phyloP scores from a whole-genome alignment of 176 grass and related monocot species.

The Musa itinerans region DNA sequence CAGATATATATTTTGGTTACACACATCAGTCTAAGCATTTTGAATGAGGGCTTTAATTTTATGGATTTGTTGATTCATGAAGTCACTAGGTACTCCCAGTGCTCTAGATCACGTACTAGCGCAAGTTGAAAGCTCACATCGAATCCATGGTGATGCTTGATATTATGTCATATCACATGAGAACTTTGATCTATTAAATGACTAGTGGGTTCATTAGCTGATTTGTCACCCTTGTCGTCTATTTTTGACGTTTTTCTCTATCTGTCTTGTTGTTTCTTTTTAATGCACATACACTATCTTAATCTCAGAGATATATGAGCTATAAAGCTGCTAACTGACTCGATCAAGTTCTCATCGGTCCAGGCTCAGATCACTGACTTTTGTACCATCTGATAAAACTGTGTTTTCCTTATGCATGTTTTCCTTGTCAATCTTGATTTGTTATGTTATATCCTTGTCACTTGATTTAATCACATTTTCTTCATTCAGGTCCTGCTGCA shows the following conservation, averaged over 20 bases:
- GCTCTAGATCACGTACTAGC: neutral
- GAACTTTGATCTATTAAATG: too few relatives aligned
- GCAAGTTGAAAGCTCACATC: neutral
- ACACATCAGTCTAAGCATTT: neutral
- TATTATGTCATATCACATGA: neutral
- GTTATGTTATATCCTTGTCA: neutral
- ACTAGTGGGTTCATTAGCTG: too few relatives aligned
- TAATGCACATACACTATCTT: too few relatives aligned
- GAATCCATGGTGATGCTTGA: neutral
- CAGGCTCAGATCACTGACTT: too few relatives aligned
- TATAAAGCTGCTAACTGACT: too few relatives aligned
- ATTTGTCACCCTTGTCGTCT: too few relatives aligned
- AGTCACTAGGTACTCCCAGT: neutral
- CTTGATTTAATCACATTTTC: neutral
- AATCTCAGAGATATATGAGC: too few relatives aligned
- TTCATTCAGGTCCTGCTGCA: conserved; percentile 6
- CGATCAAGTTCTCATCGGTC: too few relatives aligned
- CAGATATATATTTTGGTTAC: neutral
- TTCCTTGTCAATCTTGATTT: neutral
- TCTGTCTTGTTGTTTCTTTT: too few relatives aligned
- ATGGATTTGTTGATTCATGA: neutral
- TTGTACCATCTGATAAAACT: neutral
- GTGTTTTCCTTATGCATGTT: too few relatives aligned
- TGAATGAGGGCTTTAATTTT: neutral
- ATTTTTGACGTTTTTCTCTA: too few relatives aligned